Evolutionary conservation across 768 basidiomycete genomes (phyloP).

Genomic region (Austroboletus eburneus): DNA sequence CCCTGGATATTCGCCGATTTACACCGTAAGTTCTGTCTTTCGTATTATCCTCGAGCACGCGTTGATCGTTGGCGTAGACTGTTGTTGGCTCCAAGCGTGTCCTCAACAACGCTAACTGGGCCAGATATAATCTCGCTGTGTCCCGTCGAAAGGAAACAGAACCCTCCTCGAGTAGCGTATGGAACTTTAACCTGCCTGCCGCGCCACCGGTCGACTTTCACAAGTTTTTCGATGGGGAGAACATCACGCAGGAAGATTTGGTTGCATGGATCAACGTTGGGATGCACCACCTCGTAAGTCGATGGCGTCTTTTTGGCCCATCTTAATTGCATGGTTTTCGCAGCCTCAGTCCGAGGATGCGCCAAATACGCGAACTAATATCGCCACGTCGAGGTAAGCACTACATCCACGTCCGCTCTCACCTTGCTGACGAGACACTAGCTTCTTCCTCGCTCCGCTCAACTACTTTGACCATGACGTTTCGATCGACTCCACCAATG

Average conservation of each 20-base stretch:
- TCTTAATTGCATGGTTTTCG: not conserved
- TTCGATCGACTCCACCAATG: slow-evolving; percentile 54
- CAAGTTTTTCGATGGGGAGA: slow-evolving; percentile 62
- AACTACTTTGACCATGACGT: slow-evolving; percentile 65
- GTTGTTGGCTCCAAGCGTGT: slow-evolving; percentile 58
- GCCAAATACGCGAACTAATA: slow-evolving; percentile 55
- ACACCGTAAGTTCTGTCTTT: slow-evolving; percentile 34
- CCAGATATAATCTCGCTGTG: slow-evolving; percentile 57
- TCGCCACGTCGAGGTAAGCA: slow-evolving; percentile 48
- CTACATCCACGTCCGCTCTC: too few species aligned
- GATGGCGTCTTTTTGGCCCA: not conserved
- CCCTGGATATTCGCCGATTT: slow-evolving; percentile 51
- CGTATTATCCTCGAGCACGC: too few species aligned
- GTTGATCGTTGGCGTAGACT: slow-evolving; percentile 34
- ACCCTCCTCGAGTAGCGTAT: slow-evolving; percentile 51
- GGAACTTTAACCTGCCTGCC: slow-evolving; percentile 63
- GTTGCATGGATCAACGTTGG: slow-evolving; percentile 67
- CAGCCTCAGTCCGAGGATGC: slow-evolving; percentile 63
- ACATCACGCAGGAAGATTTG: slow-evolving; percentile 58
- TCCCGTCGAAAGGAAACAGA: slow-evolving; percentile 59
- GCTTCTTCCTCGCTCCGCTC: slow-evolving; percentile 56
- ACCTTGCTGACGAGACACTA: slow-evolving; percentile 11
- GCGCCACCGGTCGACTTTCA: slow-evolving; percentile 53
- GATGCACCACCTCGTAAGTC: slow-evolving; percentile 55
- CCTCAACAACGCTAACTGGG: slow-evolving; percentile 62